Percentiles rank a stretch among this genome's conserved stretches.
phyloP scores from a whole-genome alignment of 768 basidiomycete species.

The Exidia glandulosa region DNA sequence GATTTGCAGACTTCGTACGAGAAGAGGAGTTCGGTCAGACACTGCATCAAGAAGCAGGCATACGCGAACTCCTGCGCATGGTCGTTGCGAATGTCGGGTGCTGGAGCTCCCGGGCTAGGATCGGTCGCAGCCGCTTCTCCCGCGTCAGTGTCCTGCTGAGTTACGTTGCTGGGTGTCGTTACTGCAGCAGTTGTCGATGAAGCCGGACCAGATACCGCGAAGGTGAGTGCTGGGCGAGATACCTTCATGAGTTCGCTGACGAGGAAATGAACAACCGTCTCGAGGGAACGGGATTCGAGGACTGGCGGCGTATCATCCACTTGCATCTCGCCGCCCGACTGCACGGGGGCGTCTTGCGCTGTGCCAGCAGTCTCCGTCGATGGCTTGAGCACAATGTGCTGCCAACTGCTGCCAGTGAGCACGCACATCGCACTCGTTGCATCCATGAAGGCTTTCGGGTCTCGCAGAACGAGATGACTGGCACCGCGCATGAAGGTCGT shows the following conservation, averaged over 20 bases:
- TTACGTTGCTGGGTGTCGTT: not conserved
- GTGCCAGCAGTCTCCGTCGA: conserved; percentile 13
- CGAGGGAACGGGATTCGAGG: conserved; percentile 41
- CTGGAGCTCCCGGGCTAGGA: conserved; percentile 3
- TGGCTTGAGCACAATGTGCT: conserved; percentile 49
- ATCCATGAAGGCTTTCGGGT: conserved; percentile 65
- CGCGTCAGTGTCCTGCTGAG: conserved; percentile 8
- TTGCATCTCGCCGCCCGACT: conserved; percentile 13
- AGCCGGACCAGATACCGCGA: conserved; percentile 14
- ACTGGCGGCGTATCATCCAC: conserved; percentile 17
- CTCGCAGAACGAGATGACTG: conserved; percentile 70
- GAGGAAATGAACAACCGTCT: conserved; percentile 44
- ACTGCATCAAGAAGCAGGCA: conserved; percentile 80
- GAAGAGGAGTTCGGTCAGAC: conserved; percentile 81
- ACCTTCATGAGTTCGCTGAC: conserved; percentile 57
- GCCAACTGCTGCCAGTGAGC: conserved; percentile 47
- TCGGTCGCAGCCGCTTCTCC: not conserved
- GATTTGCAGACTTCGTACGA: conserved; percentile 89
- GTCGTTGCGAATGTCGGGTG: conserved; percentile 1
- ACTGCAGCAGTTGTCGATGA: conserved; percentile 16
- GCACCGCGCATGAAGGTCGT: conserved; percentile 63
- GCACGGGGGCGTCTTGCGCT: conserved; percentile 4
- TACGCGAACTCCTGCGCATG: conserved; percentile 23
- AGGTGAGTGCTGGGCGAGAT: conserved; percentile 5
- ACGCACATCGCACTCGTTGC: conserved; percentile 61